Evolutionary conservation across 805 yeast genomes (phyloP).

Genomic region (Jamesozyma spencerorum): DNA sequence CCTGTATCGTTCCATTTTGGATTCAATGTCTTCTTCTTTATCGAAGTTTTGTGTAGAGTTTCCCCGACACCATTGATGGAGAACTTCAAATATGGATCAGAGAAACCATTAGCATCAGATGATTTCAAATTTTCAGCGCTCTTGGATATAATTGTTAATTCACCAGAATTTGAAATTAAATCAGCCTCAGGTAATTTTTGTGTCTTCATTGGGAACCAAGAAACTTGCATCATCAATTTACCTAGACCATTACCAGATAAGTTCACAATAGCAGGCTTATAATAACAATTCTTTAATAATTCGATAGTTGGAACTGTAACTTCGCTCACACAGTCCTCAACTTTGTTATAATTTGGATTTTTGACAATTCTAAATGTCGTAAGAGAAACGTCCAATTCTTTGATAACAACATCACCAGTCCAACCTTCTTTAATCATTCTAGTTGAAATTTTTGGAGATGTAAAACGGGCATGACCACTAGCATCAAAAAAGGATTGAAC

Average conservation of each 20-base stretch:
- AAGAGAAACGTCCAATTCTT: conserved; percentile 68
- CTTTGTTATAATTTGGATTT: conserved; percentile 44
- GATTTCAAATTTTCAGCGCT: conserved; percentile 63
- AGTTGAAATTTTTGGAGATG: conserved; percentile 40
- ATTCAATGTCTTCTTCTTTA: conserved; percentile 73
- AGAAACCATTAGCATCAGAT: conserved; percentile 86
- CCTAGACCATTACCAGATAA: conserved; percentile 46
- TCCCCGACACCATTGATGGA: conserved; percentile 54
- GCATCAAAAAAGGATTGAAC: conserved; percentile 74
- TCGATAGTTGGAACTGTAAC: conserved; percentile 56
- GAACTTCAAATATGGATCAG: conserved; percentile 81
- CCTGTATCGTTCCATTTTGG: conserved; percentile 84
- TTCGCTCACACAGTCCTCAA: conserved; percentile 52
- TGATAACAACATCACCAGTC: conserved; percentile 67
- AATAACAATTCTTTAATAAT: conserved; percentile 55
- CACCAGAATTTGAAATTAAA: conserved; percentile 66
- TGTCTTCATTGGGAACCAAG: conserved; percentile 70
- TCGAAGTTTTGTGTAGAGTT: conserved; percentile 62
- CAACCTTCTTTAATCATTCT: conserved; percentile 33
- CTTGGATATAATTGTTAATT: conserved; percentile 48
- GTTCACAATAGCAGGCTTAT: conserved; percentile 47
- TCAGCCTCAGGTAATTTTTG: conserved; percentile 63
- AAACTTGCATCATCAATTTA: conserved; percentile 48
- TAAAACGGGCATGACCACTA: conserved; percentile 54
- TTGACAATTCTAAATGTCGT: conserved; percentile 54